phyloP scores from a whole-genome alignment of 1,139 yeast genomes.

The Yamadazyma atlantica region DNA sequence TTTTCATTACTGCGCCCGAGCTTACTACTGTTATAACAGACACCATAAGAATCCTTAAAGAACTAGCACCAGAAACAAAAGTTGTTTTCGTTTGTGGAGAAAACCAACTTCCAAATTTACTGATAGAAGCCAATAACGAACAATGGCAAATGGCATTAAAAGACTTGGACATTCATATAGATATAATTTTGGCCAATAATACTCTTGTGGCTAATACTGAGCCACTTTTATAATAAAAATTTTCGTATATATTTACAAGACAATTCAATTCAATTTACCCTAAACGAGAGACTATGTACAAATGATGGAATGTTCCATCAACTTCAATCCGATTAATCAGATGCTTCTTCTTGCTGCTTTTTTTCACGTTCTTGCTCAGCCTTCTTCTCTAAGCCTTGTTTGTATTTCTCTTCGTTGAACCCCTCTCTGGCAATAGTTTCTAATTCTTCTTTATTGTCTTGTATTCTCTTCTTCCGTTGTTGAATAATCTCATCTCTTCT shows the following conservation, averaged over 20 bases:
- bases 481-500: slow-evolving; percentile 76
- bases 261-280: neutral
- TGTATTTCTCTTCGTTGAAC: slow-evolving; percentile 26
- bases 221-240: too few species aligned
- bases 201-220: neutral
- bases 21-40: neutral
- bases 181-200: neutral
- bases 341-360: neutral
- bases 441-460: slow-evolving; percentile 39
- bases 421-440: slow-evolving; percentile 42
- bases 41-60: neutral
- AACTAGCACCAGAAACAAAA: neutral
- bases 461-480: slow-evolving; percentile 53
- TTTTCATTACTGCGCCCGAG: neutral
- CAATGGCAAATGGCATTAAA: neutral
- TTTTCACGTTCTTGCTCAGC: slow-evolving; percentile 2
- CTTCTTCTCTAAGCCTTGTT: slow-evolving; percentile 6
- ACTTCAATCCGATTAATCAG: neutral
- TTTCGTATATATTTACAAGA: slow-evolving; percentile 1
- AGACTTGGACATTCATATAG: neutral
- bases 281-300: neutral
- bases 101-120: neutral
- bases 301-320: too few species aligned
- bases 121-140: neutral
- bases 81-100: neutral